phyloP scores from a whole-genome alignment of 73 alveolate species.

The Durusdinium trenchii region DNA sequence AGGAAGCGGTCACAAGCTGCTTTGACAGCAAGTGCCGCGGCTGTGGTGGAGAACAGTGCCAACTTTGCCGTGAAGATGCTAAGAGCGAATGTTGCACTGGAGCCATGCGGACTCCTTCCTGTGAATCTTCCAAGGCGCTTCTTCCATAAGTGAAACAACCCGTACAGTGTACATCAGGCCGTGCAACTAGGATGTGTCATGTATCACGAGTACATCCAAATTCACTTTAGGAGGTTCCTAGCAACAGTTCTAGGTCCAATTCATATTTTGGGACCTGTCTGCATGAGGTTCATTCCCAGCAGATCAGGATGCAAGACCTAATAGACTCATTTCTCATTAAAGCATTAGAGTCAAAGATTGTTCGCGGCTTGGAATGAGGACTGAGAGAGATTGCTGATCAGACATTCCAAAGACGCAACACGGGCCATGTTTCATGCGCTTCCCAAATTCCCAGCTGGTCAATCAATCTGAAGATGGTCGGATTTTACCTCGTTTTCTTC shows the following conservation, averaged over 20 bases:
- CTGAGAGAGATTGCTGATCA: too few species aligned
- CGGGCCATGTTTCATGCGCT: too few species aligned
- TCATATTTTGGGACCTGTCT: slow-evolving; percentile 35
- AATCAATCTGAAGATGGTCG: too few species aligned
- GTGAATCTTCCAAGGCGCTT: slow-evolving; percentile 47
- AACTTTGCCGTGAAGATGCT: slow-evolving; percentile 56
- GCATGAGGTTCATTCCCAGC: slow-evolving; percentile 66
- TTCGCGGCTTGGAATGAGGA: too few species aligned
- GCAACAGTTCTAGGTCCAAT: background rate
- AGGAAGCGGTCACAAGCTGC: slow-evolving; percentile 59
- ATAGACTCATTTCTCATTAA: too few species aligned
- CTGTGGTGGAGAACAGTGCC: slow-evolving; percentile 65
- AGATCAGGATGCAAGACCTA: slow-evolving; percentile 4
- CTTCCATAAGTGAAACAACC: background rate
- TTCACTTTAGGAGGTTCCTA: slow-evolving; percentile 3
- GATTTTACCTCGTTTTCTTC: too few species aligned
- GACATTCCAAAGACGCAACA: too few species aligned
- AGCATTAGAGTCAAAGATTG: too few species aligned
- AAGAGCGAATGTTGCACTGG: slow-evolving; percentile 58
- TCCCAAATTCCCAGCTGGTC: too few species aligned
- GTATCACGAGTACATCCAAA: background rate
- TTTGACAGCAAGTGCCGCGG: slow-evolving; percentile 58
- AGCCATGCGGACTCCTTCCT: slow-evolving; percentile 63
- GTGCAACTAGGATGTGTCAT: background rate
- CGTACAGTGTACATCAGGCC: background rate